These are phyloP conservation scores for Ensete glaucum DNA, from an alignment of 176 grass and related monocot species.

Conservation along the genomic window DNA sequence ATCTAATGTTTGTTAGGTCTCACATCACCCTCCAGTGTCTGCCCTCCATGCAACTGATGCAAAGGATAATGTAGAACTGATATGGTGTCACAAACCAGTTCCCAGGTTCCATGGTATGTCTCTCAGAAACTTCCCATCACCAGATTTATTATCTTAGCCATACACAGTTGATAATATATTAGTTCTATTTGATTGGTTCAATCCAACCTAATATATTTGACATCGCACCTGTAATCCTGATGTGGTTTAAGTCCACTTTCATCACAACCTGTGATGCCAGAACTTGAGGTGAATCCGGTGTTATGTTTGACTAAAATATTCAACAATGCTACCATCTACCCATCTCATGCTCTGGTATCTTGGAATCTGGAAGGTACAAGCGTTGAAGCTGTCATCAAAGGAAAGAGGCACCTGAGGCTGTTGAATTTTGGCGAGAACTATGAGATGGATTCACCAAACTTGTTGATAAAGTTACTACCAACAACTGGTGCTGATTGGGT, in stretches of 20 bases:
- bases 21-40: slow-evolving; percentile 63
- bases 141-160: neutral
- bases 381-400: slow-evolving; percentile 54
- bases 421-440: slow-evolving; percentile 41
- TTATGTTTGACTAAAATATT: too few relatives aligned
- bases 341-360: neutral
- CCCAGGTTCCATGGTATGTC: slow-evolving; percentile 57
- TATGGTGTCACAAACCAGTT: slow-evolving; percentile 62
- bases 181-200: too few relatives aligned
- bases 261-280: too few relatives aligned
- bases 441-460: slow-evolving; percentile 59
- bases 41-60: slow-evolving; percentile 64
- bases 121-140: neutral
- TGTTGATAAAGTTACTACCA: slow-evolving; percentile 63
- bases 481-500: slow-evolving; percentile 46
- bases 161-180: too few relatives aligned
- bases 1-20: slow-evolving; percentile 39
- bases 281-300: too few relatives aligned
- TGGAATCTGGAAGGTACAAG: slow-evolving; percentile 34
- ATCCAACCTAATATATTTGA: too few relatives aligned
- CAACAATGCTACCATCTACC: too few relatives aligned
- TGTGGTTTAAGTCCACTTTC: too few relatives aligned
- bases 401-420: slow-evolving; percentile 47
- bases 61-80: slow-evolving; percentile 33
- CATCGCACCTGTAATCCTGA: too few relatives aligned